Evolutionary conservation across 1,284 basidiomycete genomes (phyloP).

Genomic region (Cutaneotrichosporon daszewskae): DNA sequence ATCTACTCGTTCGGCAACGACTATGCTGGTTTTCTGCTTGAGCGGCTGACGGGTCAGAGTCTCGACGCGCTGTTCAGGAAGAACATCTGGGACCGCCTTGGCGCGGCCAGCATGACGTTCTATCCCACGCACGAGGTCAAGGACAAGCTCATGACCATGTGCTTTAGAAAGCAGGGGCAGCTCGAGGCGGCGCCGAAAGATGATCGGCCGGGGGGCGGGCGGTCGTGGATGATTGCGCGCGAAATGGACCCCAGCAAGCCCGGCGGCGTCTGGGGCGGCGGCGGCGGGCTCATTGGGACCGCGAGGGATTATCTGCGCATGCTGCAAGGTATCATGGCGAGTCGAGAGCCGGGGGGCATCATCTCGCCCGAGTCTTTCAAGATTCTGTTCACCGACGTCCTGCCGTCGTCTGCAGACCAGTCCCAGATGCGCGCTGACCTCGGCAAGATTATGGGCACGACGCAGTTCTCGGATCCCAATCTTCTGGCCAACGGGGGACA

Average conservation of each 20-base stretch:
- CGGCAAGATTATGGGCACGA: slow-evolving; percentile 5
- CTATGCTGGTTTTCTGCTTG: slow-evolving; percentile 19
- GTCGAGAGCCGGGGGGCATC: slow-evolving; percentile 13
- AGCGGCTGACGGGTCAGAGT: slow-evolving; percentile 7
- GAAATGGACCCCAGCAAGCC: not conserved
- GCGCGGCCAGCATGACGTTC: slow-evolving; percentile 29
- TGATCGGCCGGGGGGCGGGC: slow-evolving; percentile 1
- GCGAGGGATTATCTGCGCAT: slow-evolving; percentile 17
- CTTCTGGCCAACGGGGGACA: slow-evolving; percentile 9
- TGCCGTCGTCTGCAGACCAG: slow-evolving; percentile 11
- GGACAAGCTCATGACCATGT: slow-evolving; percentile 9
- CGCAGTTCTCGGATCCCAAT: slow-evolving; percentile 12
- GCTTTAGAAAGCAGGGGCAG: not conserved
- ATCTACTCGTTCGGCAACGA: slow-evolving; percentile 11
- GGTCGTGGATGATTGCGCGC: not conserved
- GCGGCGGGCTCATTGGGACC: slow-evolving; percentile 19
- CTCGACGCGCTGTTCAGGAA: slow-evolving; percentile 21
- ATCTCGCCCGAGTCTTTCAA: slow-evolving; percentile 19
- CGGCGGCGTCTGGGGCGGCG: slow-evolving; percentile 10
- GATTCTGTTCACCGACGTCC: slow-evolving; percentile 22
- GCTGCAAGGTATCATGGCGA: slow-evolving; percentile 13
- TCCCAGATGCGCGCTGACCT: slow-evolving; percentile 11
- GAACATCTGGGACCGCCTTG: slow-evolving; percentile 35
- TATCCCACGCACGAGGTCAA: slow-evolving; percentile 22
- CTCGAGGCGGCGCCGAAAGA: not conserved